Percentiles rank a stretch among this genome's conserved stretches.
These are phyloP conservation scores for Phytophthora fragariae DNA, from an alignment of 352 stramenopile genomes.

Conservation along the genomic window DNA sequence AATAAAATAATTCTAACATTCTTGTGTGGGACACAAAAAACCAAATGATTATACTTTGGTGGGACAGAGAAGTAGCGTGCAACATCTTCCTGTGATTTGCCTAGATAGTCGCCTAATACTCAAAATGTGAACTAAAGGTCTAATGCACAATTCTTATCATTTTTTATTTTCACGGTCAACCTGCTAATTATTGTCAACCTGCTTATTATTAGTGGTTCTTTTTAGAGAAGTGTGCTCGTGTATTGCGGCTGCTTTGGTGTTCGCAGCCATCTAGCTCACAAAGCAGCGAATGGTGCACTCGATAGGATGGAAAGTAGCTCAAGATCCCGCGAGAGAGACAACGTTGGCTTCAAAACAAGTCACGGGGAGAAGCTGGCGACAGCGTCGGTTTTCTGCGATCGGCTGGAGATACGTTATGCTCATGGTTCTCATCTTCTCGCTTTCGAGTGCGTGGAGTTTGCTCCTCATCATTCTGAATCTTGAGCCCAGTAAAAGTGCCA, in stretches of 20 bases:
- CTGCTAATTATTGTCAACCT: too few species aligned
- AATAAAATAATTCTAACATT: too few species aligned
- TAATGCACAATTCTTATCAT: neutral
- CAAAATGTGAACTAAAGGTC: too few species aligned
- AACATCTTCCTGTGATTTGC: too few species aligned
- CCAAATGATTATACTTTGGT: too few species aligned
- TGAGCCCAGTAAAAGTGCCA: conserved; percentile 41
- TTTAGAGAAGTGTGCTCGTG: neutral
- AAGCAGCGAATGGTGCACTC: neutral
- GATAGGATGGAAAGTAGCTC: conserved; percentile 6
- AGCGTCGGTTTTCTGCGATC: conserved; percentile 22
- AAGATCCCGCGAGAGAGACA: conserved; percentile 3
- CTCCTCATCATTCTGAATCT: conserved; percentile 48
- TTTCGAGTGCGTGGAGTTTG: conserved; percentile 41
- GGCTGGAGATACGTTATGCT: conserved; percentile 26
- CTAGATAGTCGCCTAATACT: too few species aligned
- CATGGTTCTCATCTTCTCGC: conserved; percentile 28
- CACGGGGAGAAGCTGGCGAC: conserved; percentile 10
- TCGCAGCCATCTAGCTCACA: neutral
- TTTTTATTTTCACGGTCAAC: too few species aligned
- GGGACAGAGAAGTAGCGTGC: too few species aligned
- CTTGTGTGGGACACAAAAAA: too few species aligned
- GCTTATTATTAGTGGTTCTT: neutral
- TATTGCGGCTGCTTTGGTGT: neutral
- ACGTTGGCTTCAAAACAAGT: conserved; percentile 1